These are phyloP conservation scores for Leccinum subgranulosum DNA, from an alignment of 768 basidiomycete genomes.

Conservation along the genomic window DNA sequence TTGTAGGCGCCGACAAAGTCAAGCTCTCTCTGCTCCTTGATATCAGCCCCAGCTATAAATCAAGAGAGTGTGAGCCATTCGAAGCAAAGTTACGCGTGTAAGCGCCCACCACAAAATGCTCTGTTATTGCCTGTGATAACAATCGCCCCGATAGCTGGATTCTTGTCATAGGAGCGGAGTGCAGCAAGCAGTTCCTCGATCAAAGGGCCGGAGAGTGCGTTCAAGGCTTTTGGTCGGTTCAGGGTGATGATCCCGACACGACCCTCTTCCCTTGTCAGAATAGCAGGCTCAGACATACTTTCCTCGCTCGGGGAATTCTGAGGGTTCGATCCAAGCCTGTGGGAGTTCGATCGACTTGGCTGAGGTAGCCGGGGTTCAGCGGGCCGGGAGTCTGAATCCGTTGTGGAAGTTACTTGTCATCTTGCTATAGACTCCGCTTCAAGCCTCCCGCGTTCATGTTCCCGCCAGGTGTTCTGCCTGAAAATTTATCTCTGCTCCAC, in stretches of 20 bases:
- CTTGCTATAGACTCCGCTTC: background rate
- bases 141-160: conserved; percentile 72
- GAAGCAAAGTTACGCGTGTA: background rate
- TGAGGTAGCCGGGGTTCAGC: background rate
- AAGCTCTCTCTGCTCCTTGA: conserved; percentile 95
- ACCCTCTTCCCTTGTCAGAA: conserved; percentile 20
- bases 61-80: background rate
- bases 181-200: conserved; percentile 80
- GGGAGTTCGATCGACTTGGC: background rate
- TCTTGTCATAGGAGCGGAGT: conserved; percentile 61
- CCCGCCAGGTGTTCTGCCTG: conserved; percentile 6
- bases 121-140: conserved; percentile 89
- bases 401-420: background rate
- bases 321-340: background rate
- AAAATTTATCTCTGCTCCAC: conserved; percentile 32
- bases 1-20: conserved; percentile 51
- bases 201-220: conserved; percentile 77
- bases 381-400: background rate
- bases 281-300: conserved; percentile 22
- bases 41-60: conserved; percentile 80
- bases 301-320: background rate
- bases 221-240: conserved; percentile 83
- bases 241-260: conserved; percentile 60
- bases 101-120: conserved; percentile 52
- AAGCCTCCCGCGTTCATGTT: conserved; percentile 2